Evolutionary conservation across 2,329 filamentous ascomycete species (phyloP), one percentile per base, ranked within the genome.

Genomic region (Davidsoniella australis): DNA sequence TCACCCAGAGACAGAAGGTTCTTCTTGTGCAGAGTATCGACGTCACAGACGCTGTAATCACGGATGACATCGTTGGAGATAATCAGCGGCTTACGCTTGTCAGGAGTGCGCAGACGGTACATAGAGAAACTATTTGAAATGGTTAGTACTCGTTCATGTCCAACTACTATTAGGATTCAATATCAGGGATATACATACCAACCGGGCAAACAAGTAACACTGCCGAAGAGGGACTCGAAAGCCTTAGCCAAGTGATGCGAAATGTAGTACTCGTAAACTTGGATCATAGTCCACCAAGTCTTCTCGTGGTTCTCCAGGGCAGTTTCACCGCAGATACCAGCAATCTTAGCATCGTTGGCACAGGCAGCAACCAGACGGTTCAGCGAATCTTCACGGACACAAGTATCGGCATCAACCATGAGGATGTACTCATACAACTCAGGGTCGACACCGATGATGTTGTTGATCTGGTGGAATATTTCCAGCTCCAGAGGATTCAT

Each of bases 281-380:
- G 91, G 60, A 98, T 98, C 91, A 98, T 98, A 10, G 91, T 98
- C 85, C 86, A 94, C 87, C 88, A 96, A 59, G 81, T 88, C 56
- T 81, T 76, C 58, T 95, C 86, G 63, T 95, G 89, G 59, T 98
- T 98, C 62, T 95, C 85, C 59, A 98, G 71, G 64, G 82, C 91
- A 1, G 91, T 98, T 64, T 98, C 91, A 61, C 91, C 91, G 63
- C 91, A 98, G 54, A 96, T 95, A 66, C 89, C 91, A 20, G 85
- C 87, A 67, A 98, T 94, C 69, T 93, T 94, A 29, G 86, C 81
- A 62, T 98, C 86, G 59, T 95, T 88, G 56, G 85, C 81, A 66
- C 88, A 98, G 47, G 84, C 84, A 51, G 91, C 85, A 16, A 98
- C 89, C 4, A 98, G 75, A 47, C 89, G 78, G 63, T 94, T 98